Conservation (phyloP, 129 eudicot genomes). For the Solidago caesia region DNA sequence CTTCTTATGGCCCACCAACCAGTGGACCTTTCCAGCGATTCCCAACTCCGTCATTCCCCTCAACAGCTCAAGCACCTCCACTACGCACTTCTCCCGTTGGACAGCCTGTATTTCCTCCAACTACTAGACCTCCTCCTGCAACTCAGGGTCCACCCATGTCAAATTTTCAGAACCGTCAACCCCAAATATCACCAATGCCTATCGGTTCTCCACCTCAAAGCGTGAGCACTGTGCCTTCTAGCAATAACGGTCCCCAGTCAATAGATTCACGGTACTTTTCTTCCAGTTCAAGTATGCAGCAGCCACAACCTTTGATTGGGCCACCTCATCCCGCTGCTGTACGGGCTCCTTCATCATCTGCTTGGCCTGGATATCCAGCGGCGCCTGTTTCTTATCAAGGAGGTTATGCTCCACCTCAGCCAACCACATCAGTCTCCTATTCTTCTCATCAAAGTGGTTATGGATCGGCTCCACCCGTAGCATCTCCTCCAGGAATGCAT, state of each 20-base stretch:
- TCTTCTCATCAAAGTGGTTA: slow-evolving; percentile 51
- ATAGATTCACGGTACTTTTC: slow-evolving; percentile 39
- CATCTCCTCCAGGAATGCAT: slow-evolving; percentile 48
- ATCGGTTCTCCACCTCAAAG: slow-evolving; percentile 66
- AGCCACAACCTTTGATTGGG: slow-evolving; percentile 46
- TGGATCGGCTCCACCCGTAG: slow-evolving; percentile 50
- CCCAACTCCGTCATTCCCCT: slow-evolving; percentile 51
- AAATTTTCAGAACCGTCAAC: slow-evolving; percentile 36
- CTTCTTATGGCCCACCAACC: slow-evolving; percentile 63
- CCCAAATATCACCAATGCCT: slow-evolving; percentile 46
- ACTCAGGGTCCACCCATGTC: slow-evolving; percentile 37
- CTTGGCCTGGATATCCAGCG: slow-evolving; percentile 57
- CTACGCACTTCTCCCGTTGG: slow-evolving; percentile 43
- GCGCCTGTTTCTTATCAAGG: slow-evolving; percentile 35
- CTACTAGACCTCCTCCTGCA: slow-evolving; percentile 44
- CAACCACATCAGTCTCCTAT: slow-evolving; percentile 47
- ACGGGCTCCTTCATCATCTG: slow-evolving; percentile 41
- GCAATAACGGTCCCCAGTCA: slow-evolving; percentile 32
- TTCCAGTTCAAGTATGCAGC: slow-evolving; percentile 27
- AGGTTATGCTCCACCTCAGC: slow-evolving; percentile 38
- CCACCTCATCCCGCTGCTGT: slow-evolving; percentile 50
- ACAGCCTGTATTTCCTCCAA: slow-evolving; percentile 47
- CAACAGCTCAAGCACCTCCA: slow-evolving; percentile 46
- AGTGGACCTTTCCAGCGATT: slow-evolving; percentile 64
- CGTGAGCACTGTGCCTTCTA: slow-evolving; percentile 41